Base-by-base conservation (phyloP, 441 rosid species). In the Manihot esculenta region DNA sequence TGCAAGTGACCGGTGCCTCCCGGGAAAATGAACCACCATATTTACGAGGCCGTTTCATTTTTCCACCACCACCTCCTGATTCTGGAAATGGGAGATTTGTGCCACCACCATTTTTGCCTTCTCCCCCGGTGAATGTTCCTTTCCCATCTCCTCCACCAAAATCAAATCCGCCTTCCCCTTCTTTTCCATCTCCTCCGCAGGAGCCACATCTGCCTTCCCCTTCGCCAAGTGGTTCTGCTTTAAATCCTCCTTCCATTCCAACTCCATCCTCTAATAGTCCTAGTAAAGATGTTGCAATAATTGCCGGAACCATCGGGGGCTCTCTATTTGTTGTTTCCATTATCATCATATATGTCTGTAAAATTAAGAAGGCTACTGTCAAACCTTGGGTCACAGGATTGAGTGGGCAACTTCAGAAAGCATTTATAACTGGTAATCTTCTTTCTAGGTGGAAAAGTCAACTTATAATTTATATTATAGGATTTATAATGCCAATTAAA, bases 351-450 rank as follows among this genome's bases (percentile, higher is more conserved):
- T 51, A 77, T 74, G 69, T 77, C 81, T 83, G 79, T 76, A 65
- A 77, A 71, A 80, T 70, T 71, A 84, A 74, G n/a, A 87, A 88
- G 58, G 88, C 87, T 49, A 78, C 94, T 42, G 95, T 93, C 77
- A 88, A 80, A 74, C 98, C 99, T 59, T 96, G 97, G 97, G 83
- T 89, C 58, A 88, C 85, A 27, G 91, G 88, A 51, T 76, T 88
- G 82, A 91, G 97, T 72, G 97, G 98, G 45, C 98, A 91, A 78
- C 96, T 93, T 65, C 97, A 86, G 81, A 87, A 85, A 79, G 89
- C 96, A 74, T 84, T 91, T 78, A 73, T 91, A 74, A 83, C 91
- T 77, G 98, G 99, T 92, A 78, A 77, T 44, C 59, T 49, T 76
- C 51, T 62, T 26, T 49, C 15, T 59, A 47, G 24, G 17, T 10